Base-by-base conservation (phyloP, 2,329 filamentous ascomycete genomes). In the Dactylellina sp. region DNA sequence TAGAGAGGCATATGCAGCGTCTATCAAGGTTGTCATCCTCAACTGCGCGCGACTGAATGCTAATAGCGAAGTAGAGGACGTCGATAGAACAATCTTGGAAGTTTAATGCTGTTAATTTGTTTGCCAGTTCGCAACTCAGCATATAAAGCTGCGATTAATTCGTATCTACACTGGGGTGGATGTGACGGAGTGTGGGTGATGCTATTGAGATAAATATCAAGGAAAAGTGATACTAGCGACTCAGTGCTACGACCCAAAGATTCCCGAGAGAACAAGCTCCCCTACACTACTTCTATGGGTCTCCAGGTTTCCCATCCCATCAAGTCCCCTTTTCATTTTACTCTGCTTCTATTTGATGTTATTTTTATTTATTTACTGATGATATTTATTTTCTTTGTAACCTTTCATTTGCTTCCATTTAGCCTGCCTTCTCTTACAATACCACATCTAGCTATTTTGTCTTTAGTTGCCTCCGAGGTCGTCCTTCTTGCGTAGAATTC, bases 401-500 rank as follows among this genome's bases (percentile, higher is more conserved):
- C 28, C 40, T 24, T 55, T 71, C 22, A 9, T 32, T 32, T 32
- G 28, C 28, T 32, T 32, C 28, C 28, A 32, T 32, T 56, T 56
- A 62, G 57, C 49, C 64, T 39, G 56, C 32, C 37, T 2, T 59
- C 28, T 42, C 42, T 40, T 18, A 62, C 12, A 55, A 49, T 63
- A 56, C 24, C 35, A 20, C 18, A 18, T 44, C 53, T 14, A 20
- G 25, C 35, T 22, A 55, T 14, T 37, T 22, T 20, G 40, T 22
- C n/a, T 47, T 75, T 24, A 75, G 24, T 68, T 68, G 6, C 83
- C 86, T 77, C 84, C 82, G 80, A 98, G 83, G 80, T 96, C 93
- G 78, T 93, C 91, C 82, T 92, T 88, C 81, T 96, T 89, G 79
- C 92, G 89, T 79, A 98, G 82, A 77, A 85, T 84, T 77, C 95